Base-by-base conservation (phyloP, 805 yeast genomes). In the Tetrapisispora fleetii region DNA sequence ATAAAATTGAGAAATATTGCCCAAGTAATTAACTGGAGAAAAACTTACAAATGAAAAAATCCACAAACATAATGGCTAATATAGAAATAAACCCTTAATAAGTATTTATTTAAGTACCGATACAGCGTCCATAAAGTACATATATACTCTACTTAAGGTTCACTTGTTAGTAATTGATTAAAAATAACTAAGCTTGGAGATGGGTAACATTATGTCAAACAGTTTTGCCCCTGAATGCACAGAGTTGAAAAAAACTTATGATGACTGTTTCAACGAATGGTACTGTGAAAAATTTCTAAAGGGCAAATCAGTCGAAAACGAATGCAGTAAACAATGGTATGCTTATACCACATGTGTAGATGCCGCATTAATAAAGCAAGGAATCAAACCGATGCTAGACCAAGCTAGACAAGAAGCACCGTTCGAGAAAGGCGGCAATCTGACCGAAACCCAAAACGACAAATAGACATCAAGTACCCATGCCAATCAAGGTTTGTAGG, bases 211-310 rank as follows among this genome's bases (percentile, higher is more conserved):
- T 47, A 78, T 85, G 85, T 83, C 90, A 17, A 75, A 95, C 7
- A 88, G 96, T 52, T 85, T 93, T 73, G 98, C 99, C 36, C 96
- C 97, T 24, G 98, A 93, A 69, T 93, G 99, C 68, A 87, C 95
- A 21, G 85, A 80, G 35, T 77, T 83, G 50, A 93, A 93, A 67
- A 79, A 80, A 57, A 78, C 80, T 59, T 93, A 93, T 62, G 98
- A 93, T 63, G 84, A 81, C 59, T 93, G 99, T 66, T 93, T 93
- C 71, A 90, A 89, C 67, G 77, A 77, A 55, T 90, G 99, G 99
- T 93, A 93, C 64, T 81, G 93, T 5, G 97, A 93, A 58, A 74
- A 84, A 65, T 85, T 85, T 55, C 68, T 85, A 43, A 77, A 77
- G 52, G 76, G 76, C 2, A 66, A 68, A 44, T 68, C 73, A 37